Percentiles rank a stretch among this genome's conserved stretches.
Conservation (phyloP, 2,329 filamentous ascomycete species). For the Hortaea werneckii region DNA sequence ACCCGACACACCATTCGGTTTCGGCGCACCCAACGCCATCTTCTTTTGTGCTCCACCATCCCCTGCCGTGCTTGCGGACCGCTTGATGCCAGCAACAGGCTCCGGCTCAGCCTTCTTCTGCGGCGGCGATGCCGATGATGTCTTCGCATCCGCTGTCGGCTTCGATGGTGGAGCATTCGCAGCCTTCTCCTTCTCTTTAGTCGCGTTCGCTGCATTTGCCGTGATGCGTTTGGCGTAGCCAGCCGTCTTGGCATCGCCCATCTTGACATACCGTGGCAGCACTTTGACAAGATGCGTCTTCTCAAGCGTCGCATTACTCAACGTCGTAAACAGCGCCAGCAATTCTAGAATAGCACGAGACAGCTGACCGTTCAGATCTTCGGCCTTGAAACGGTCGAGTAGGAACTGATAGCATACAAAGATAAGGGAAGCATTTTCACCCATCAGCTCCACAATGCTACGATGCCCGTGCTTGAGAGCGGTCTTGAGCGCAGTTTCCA, state of each 20-base stretch:
- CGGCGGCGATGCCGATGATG: background rate
- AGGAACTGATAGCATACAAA: constrained; percentile 40
- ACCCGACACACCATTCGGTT: constrained; percentile 9
- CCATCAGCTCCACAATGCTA: constrained; percentile 32
- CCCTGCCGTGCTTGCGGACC: constrained; percentile 14
- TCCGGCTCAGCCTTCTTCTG: constrained; percentile 11
- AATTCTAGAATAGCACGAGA: constrained; percentile 40
- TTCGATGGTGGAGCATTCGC: background rate
- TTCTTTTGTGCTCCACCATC: constrained; percentile 27
- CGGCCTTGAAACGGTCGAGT: constrained; percentile 36
- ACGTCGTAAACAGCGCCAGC: constrained; percentile 52
- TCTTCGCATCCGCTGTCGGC: constrained; percentile 3
- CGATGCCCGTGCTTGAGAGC: constrained; percentile 38
- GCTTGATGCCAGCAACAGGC: constrained; percentile 25
- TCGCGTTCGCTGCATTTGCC: constrained; percentile 30
- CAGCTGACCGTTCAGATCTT: constrained; percentile 35
- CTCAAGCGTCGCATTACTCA: constrained; percentile 49
- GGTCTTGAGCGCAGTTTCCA: constrained; percentile 41
- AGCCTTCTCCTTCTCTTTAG: constrained; percentile 22
- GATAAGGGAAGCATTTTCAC: constrained; percentile 29
- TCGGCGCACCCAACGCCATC: constrained; percentile 16
- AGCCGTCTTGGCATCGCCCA: constrained; percentile 55
- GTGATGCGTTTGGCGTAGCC: constrained; percentile 50
- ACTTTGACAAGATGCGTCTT: constrained; percentile 58
- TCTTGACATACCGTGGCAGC: constrained; percentile 52